Percentiles rank a stretch among this genome's conserved stretches.
phyloP scores from a whole-genome alignment of 2,329 filamentous ascomycete genomes.

The Colletotrichum ledebouriae region DNA sequence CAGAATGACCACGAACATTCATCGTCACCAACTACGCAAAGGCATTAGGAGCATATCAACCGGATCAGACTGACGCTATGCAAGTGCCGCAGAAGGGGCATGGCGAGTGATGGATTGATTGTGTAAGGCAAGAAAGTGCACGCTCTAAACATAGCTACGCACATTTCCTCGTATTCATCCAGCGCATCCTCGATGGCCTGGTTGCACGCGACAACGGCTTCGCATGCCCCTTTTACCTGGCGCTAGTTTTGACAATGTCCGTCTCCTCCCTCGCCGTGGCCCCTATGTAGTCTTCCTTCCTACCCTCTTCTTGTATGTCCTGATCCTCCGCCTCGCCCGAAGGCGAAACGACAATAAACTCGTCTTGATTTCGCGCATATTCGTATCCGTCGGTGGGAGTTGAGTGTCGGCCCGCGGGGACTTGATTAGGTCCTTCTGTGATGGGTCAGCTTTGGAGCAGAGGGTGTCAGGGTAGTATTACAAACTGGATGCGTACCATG shows the following conservation, averaged over 20 bases:
- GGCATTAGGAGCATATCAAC: background rate
- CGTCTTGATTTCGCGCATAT: background rate
- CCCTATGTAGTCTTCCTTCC: background rate
- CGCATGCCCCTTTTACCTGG: background rate
- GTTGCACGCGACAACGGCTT: background rate
- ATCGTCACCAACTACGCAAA: background rate
- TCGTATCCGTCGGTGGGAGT: background rate
- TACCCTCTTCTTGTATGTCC: background rate
- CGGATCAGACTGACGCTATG: too few species aligned
- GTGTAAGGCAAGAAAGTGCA: background rate
- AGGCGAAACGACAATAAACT: background rate
- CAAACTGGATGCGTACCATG: background rate
- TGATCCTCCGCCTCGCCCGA: background rate
- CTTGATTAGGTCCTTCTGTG: background rate
- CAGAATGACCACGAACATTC: background rate
- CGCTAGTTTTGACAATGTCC: background rate
- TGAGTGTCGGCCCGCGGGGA: background rate
- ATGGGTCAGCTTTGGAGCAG: background rate
- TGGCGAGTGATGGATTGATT: background rate
- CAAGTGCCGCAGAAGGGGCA: background rate
- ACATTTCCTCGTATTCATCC: background rate
- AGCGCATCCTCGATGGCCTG: background rate
- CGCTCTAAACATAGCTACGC: background rate
- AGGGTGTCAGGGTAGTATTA: background rate
- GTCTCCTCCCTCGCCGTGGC: background rate